Evolutionary conservation across 2,329 filamentous ascomycete species (phyloP), one percentile per base, ranked within the genome.

Genomic region (Alternaria sp.): DNA sequence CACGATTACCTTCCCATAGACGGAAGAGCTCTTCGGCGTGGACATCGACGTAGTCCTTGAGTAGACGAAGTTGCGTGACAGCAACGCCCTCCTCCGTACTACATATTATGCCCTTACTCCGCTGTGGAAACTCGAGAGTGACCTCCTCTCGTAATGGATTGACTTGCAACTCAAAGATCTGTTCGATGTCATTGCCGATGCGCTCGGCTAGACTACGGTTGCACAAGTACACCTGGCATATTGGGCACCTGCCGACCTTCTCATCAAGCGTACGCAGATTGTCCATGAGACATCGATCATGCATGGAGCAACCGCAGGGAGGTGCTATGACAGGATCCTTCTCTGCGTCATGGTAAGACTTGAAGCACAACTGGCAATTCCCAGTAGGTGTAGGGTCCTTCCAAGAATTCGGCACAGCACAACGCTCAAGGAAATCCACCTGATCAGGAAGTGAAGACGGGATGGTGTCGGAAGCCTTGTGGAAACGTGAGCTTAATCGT

Each of bases 41-140:
- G 5, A 50, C 30, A 6, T 66, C 56, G 12, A 70, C 28, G 11
- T 65, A 61, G n/a, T 67, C 66, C 7, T 71, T 70, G 12, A 65
- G 12, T 4, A 69, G 41, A 7, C 60, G 58, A 6, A 69, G 55
- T 23, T 67, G 58, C 5, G 63, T 47, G 14, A 57, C 58, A 9
- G 63, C 64, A 14, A 64, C 45, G 5, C 66, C 58, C 21, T 70
- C 66, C 25, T 67, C 58, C 2, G 64, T 67, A n/a, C 18, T 30
- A 33, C 64, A 64, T 5, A 11, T n/a, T 0, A 64, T 26, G 5
- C 7, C 30, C 15, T 67, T 25, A 6, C 56, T 47, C 1, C 53
- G 61, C 9, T 61, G 63, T 2, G 58, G 51, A 23, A 70, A 65
- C 4, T 62, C 46, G 6, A 71, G 58, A 2, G 28, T 20, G 3